Evolutionary conservation across 1,139 yeast genomes (phyloP), one percentile per base, ranked within the genome.

Genomic region (Magnusiomyces fungicola): DNA sequence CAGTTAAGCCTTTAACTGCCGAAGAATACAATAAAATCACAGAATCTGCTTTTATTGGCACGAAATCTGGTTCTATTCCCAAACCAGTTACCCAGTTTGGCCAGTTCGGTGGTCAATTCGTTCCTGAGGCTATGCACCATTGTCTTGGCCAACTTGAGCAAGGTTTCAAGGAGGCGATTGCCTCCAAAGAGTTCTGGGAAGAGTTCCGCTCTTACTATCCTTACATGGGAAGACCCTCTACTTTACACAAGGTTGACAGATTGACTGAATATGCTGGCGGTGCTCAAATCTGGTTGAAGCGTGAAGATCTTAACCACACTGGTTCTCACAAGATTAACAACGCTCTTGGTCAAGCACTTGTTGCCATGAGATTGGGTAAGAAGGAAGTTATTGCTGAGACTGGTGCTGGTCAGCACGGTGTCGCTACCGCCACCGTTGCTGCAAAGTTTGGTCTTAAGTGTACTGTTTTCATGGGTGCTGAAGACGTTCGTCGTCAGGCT

Each of bases 391-490:
- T 92, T 66, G 99, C 99, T 43, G 99, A 92, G 72, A 92, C 99
- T 43, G 99, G 99, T 69, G 99, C 99, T 49, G 99, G 99, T 56
- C 99, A 92, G 73, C 99, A 92, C 66, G 99, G 99, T 72, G 99
- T 92, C 42, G 99, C 99, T 43, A 92, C 98, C 52, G 99, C 99
- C 29, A 92, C 98, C 50, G 97, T 96, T 0, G 90, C 96, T 71
- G 99, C 99, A 58, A 94, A 92, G 68, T 92, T 92, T 61, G 98
- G 98, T 48, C 68, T 92, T 69, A 80, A 85, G 65, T 92, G 98
- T 73, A 87, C 88, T n/a, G 95, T 92, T 36, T 92, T 80, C 64
- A 92, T 92, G 99, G 99, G 99, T 55, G 97, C 97, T 46, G 98
- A 92, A 70, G 99, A 92, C 72, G 96, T 87, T 46, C 85, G 97